phyloP scores from a whole-genome alignment of 805 yeast species.

The Wickerhamomyces silvicola region DNA sequence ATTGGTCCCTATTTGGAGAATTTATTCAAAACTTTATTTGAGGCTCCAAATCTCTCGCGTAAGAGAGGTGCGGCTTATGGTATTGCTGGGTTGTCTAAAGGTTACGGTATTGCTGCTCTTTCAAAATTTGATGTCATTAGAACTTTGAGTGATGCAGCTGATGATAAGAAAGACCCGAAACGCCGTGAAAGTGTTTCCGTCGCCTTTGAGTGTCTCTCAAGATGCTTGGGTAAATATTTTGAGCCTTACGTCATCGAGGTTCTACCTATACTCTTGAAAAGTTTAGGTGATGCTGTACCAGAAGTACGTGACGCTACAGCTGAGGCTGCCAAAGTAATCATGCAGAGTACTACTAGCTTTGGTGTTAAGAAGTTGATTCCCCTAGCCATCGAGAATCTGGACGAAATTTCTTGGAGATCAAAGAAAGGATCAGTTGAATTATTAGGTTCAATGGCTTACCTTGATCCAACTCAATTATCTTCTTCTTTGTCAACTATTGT shows the following conservation, averaged over 20 bases:
- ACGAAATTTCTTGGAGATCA: conserved; percentile 91
- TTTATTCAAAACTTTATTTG: conserved; percentile 55
- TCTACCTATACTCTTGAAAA: conserved; percentile 71
- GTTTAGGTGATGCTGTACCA: conserved; percentile 76
- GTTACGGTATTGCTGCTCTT: conserved; percentile 76
- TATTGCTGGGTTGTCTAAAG: conserved; percentile 87
- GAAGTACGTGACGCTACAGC: conserved; percentile 90
- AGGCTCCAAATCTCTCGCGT: conserved; percentile 35
- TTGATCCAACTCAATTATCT: conserved; percentile 91
- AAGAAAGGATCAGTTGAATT: conserved; percentile 96
- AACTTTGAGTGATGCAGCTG: conserved; percentile 72
- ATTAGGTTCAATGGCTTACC: conserved; percentile 95
- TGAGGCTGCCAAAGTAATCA: conserved; percentile 77
- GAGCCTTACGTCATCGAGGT: conserved; percentile 94
- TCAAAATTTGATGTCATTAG: conserved; percentile 74
- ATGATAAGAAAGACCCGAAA: conserved; percentile 68
- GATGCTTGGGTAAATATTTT: conserved; percentile 64
- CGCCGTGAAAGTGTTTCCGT: conserved; percentile 85
- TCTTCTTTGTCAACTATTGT: conserved; percentile 83
- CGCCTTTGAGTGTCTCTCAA: conserved; percentile 80
- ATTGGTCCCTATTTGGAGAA: conserved; percentile 49
- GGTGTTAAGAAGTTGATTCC: conserved; percentile 93
- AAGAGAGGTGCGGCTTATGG: conserved; percentile 96
- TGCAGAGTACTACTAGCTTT: conserved; percentile 85
- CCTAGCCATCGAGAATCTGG: conserved; percentile 76